phyloP scores from a whole-genome alignment of 2,329 filamentous ascomycete genomes.

The Fusarium sororula region DNA sequence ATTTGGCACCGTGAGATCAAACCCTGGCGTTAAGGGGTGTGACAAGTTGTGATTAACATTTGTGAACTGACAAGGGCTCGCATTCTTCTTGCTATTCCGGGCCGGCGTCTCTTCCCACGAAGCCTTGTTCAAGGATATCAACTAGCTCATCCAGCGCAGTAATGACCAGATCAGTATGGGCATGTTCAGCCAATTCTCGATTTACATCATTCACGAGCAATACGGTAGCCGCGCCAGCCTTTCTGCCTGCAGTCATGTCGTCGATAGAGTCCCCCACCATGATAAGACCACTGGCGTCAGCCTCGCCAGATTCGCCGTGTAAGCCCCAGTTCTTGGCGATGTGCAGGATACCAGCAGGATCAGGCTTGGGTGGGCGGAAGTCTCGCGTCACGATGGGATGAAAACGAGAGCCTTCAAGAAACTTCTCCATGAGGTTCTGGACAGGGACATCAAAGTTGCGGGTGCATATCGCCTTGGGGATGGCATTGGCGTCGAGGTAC shows the following conservation, averaged over 20 bases:
- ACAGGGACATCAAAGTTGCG: conserved; percentile 90
- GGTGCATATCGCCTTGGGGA: conserved; percentile 89
- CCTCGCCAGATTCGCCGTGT: conserved; percentile 36
- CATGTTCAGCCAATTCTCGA: conserved; percentile 71
- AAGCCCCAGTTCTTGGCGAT: conserved; percentile 83
- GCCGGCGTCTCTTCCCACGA: conserved; percentile 60
- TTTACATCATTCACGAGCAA: conserved; percentile 88
- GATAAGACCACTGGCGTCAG: conserved; percentile 60
- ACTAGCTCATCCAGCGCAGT: conserved; percentile 78
- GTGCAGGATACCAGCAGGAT: conserved; percentile 86
- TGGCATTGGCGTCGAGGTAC: conserved; percentile 73
- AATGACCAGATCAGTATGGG: conserved; percentile 81
- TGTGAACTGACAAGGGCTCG: neutral
- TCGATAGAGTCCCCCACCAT: conserved; percentile 86
- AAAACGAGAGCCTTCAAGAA: conserved; percentile 75
- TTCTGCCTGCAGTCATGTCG: conserved; percentile 88
- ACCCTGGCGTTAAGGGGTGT: neutral
- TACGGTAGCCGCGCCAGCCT: conserved; percentile 90
- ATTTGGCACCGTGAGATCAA: conserved; percentile 7
- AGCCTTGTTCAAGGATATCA: conserved; percentile 77
- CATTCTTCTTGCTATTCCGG: neutral
- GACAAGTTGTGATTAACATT: neutral
- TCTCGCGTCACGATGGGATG: conserved; percentile 85
- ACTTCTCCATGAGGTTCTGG: conserved; percentile 76
- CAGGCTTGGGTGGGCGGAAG: conserved; percentile 84